These are phyloP conservation scores for Fusarium incarnatum DNA, from an alignment of 2,329 filamentous ascomycete genomes.

Conservation along the genomic window DNA sequence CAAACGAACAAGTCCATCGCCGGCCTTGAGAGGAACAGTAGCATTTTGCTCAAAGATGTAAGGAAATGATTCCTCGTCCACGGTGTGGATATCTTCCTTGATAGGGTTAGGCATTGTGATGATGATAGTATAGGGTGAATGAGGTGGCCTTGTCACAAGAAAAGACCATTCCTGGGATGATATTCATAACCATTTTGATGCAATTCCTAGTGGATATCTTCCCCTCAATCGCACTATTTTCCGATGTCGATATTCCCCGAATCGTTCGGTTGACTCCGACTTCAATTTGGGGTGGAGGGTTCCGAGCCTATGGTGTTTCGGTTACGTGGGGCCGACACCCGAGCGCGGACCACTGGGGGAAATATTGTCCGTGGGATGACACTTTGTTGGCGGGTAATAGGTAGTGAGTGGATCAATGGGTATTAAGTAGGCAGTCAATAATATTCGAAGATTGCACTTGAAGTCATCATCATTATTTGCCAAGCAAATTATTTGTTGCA, in stretches of 20 bases:
- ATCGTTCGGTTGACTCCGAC: not conserved
- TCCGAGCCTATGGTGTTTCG: conserved; percentile 15
- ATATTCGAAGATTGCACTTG: not conserved
- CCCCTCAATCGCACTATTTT: conserved; percentile 9
- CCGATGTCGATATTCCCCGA: not conserved
- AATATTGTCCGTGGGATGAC: not conserved
- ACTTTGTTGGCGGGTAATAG: not conserved
- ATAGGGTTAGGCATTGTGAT: conserved; percentile 48
- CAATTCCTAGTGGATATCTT: not conserved
- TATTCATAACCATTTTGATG: conserved; percentile 13
- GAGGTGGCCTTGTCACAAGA: not conserved
- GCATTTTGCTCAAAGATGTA: conserved; percentile 36
- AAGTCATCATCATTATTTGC: not conserved
- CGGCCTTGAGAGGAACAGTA: conserved; percentile 14
- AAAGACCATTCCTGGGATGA: not conserved
- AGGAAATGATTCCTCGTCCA: conserved; percentile 42
- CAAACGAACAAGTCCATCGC: not conserved
- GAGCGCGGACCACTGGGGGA: conserved; percentile 17
- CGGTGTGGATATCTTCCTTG: conserved; percentile 43
- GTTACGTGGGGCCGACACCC: conserved; percentile 35
- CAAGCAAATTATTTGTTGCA: not conserved
- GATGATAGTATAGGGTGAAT: not conserved
- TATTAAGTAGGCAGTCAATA: not conserved
- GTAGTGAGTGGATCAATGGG: not conserved
- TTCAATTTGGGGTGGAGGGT: conserved; percentile 18